These are phyloP conservation scores for Amborella trichopoda DNA, from an alignment of 164 flowering plant genomes.

Conservation along the genomic window DNA sequence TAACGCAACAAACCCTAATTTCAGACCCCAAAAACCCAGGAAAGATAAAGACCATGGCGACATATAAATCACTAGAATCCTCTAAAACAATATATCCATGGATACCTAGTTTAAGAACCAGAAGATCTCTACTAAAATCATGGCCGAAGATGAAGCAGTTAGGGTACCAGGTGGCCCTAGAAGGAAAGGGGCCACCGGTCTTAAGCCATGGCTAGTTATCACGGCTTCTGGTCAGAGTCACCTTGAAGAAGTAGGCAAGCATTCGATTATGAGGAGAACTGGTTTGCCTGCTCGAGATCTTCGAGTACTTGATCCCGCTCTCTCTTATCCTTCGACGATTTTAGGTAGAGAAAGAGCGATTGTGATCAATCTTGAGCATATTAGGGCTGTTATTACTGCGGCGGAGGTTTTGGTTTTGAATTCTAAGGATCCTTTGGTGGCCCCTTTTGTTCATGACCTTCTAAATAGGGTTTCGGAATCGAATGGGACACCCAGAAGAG, in stretches of 20 bases:
- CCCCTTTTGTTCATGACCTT: slow-evolving; percentile 26
- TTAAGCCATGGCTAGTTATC: slow-evolving; percentile 29
- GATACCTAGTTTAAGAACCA: no score
- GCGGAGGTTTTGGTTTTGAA: slow-evolving; percentile 25
- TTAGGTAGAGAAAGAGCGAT: slow-evolving; percentile 31
- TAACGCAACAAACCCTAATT: no score
- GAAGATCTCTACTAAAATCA: no score
- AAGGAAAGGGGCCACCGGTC: slow-evolving; percentile 15
- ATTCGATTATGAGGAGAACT: slow-evolving; percentile 24
- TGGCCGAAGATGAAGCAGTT: no score
- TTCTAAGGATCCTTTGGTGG: slow-evolving; percentile 19
- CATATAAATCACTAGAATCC: no score
- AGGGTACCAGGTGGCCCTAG: no score
- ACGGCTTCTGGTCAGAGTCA: slow-evolving; percentile 20
- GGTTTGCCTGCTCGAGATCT: slow-evolving; percentile 26
- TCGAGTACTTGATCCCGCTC: slow-evolving; percentile 24
- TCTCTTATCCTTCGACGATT: slow-evolving; percentile 26
- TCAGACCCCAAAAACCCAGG: no score
- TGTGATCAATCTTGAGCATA: slow-evolving; percentile 31
- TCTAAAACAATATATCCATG: no score
- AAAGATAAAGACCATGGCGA: no score
- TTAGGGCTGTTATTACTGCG: slow-evolving; percentile 31
- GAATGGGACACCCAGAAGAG: slow-evolving; percentile 4
- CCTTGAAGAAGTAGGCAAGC: slow-evolving; percentile 24
- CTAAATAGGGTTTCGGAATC: slow-evolving; percentile 14